phyloP scores from a whole-genome alignment of 176 grass and related monocot genomes.

The Urochloa ruziziensis region DNA sequence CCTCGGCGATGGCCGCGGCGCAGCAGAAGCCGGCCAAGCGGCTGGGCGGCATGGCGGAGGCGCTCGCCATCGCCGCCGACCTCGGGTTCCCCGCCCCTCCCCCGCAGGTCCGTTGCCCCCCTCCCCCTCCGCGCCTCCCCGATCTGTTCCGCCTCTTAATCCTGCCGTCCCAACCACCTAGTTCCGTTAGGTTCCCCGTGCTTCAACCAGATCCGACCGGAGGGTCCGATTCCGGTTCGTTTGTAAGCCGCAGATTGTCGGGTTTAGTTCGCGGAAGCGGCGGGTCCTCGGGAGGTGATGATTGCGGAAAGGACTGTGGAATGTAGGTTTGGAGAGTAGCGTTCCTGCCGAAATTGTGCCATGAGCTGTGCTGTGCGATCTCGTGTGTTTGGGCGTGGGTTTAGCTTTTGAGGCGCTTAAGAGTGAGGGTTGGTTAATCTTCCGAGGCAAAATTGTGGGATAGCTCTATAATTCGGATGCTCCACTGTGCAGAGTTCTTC shows the following conservation, averaged over 20 bases:
- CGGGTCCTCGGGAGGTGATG: neutral
- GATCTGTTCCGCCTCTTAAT: neutral
- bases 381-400: neutral
- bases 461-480: neutral
- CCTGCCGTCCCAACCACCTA: neutral
- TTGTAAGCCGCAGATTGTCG: neutral
- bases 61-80: constrained; percentile 86
- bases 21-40: constrained; percentile 67
- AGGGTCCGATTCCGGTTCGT: neutral
- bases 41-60: constrained; percentile 87
- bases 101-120: constrained; percentile 45
- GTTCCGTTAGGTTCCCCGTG: neutral
- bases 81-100: constrained; percentile 79
- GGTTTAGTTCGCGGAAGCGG: neutral
- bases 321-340: neutral
- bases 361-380: neutral
- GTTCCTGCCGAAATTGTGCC: neutral
- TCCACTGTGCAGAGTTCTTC: neutral
- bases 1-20: constrained; percentile 34
- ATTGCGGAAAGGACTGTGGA: neutral
- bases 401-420: neutral
- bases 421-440: neutral
- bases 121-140: neutral
- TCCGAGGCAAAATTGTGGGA: neutral
- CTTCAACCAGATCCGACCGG: constrained; percentile 12